These are phyloP conservation scores for Penicillium sp. DNA, from an alignment of 2,329 filamentous ascomycete genomes.

Conservation along the genomic window DNA sequence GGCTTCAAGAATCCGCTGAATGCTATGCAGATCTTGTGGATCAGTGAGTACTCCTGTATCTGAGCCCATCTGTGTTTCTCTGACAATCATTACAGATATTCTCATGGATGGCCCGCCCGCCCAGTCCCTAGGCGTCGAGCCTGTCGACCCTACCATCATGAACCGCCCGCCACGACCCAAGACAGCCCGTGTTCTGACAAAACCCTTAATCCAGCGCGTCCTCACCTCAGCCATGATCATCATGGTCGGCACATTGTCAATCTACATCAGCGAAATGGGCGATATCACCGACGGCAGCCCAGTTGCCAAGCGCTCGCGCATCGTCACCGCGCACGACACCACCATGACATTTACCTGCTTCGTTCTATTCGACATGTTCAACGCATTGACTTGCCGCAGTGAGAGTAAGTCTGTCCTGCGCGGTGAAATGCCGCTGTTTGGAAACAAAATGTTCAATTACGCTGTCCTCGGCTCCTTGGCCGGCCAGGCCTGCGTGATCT, in stretches of 20 bases:
- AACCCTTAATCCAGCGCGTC: slow-evolving; percentile 75
- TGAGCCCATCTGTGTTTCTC: slow-evolving; percentile 6
- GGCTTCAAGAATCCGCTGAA: slow-evolving; percentile 95
- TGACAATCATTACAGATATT: slow-evolving; percentile 65
- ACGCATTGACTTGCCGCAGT: slow-evolving; percentile 87
- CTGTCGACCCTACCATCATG: slow-evolving; percentile 93
- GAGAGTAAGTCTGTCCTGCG: slow-evolving; percentile 85
- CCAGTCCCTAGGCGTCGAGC: slow-evolving; percentile 93
- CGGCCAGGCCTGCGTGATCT: slow-evolving; percentile 88
- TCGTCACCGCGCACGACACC: slow-evolving; percentile 87
- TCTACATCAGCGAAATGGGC: slow-evolving; percentile 90
- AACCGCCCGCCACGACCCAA: slow-evolving; percentile 81
- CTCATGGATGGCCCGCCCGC: slow-evolving; percentile 99
- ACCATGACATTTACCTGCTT: slow-evolving; percentile 99
- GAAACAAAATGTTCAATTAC: slow-evolving; percentile 95
- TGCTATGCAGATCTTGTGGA: slow-evolving; percentile 99
- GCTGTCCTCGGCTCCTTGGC: slow-evolving; percentile 80
- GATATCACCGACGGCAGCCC: slow-evolving; percentile 56
- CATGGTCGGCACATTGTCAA: slow-evolving; percentile 84
- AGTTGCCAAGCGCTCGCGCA: slow-evolving; percentile 47
- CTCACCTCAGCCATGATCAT: slow-evolving; percentile 84
- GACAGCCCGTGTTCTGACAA: slow-evolving; percentile 87
- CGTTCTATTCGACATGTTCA: slow-evolving; percentile 99
- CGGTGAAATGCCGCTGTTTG: slow-evolving; percentile 78
- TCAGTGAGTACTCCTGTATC: slow-evolving; percentile 66